These are phyloP conservation scores for Groenewaldozyma sp. DNA, from an alignment of 1,139 yeast species.

Conservation along the genomic window DNA sequence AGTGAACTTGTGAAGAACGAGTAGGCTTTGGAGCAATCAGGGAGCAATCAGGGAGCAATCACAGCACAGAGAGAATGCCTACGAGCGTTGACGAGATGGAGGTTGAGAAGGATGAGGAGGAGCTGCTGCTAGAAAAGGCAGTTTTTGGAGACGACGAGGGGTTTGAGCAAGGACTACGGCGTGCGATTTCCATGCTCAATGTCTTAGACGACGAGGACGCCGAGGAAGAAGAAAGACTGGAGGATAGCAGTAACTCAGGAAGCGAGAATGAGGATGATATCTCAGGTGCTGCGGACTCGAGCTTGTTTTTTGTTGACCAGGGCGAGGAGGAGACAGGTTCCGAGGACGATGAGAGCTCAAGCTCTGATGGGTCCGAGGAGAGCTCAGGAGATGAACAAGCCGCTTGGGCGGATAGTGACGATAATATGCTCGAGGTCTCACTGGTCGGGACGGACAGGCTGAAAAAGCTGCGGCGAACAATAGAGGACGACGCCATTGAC, in stretches of 20 bases:
- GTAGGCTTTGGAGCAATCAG: too few species aligned
- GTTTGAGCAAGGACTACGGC: constrained; percentile 56
- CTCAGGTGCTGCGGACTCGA: constrained; percentile 23
- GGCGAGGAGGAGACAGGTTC: constrained; percentile 28
- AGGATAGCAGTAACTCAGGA: too few species aligned
- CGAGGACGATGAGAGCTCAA: constrained; percentile 23
- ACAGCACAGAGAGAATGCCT: too few species aligned
- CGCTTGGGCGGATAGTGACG: constrained; percentile 94
- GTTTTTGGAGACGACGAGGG: constrained; percentile 88
- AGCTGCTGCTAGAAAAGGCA: constrained; percentile 62
- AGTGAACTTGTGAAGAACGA: too few species aligned
- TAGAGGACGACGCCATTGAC: constrained; percentile 46
- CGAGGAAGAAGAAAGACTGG: constrained; percentile 27
- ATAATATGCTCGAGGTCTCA: constrained; percentile 60
- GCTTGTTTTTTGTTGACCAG: constrained; percentile 29
- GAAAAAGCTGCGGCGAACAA: constrained; percentile 61
- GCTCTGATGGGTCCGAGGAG: constrained; percentile 45
- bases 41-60: too few species aligned
- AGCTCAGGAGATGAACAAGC: constrained; percentile 47
- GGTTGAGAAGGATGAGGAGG: constrained; percentile 71
- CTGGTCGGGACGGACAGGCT: constrained; percentile 50
- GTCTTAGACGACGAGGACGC: constrained; percentile 36
- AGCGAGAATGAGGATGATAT: constrained; percentile 28
- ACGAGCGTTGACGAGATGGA: too few species aligned
- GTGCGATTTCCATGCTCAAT: constrained; percentile 39